phyloP scores from a whole-genome alignment of 2,329 filamentous ascomycete genomes.

The Scedosporium minutisporum region DNA sequence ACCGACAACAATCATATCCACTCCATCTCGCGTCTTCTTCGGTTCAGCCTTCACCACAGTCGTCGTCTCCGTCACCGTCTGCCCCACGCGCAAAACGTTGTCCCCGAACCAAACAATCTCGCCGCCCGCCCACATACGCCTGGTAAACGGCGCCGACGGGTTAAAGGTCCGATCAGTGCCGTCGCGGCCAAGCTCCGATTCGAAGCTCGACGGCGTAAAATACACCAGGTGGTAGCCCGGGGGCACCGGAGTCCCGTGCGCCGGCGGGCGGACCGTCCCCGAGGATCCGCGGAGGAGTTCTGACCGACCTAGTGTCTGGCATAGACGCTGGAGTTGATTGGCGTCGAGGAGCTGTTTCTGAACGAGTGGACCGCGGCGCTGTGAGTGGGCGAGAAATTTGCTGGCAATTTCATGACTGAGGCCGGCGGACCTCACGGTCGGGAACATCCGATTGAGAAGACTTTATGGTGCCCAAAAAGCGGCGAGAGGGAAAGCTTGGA shows the following conservation, averaged over 20 bases:
- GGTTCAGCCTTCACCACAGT: slow-evolving; percentile 40
- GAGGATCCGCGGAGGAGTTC: slow-evolving; percentile 26
- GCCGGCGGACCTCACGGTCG: not conserved
- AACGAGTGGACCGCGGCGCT: not conserved
- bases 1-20: slow-evolving; percentile 55
- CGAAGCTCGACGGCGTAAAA: slow-evolving; percentile 48
- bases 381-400: not conserved
- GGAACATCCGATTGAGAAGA: too few species aligned
- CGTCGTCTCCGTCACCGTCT: slow-evolving; percentile 47
- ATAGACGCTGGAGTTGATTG: slow-evolving; percentile 54
- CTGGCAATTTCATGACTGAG: not conserved
- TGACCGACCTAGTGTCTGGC: slow-evolving; percentile 44
- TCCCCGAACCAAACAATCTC: slow-evolving; percentile 37
- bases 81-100: slow-evolving; percentile 37
- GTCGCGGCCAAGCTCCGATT: slow-evolving; percentile 45
- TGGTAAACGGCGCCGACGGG: slow-evolving; percentile 47
- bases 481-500: too few species aligned
- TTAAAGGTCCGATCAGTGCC: slow-evolving; percentile 54
- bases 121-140: slow-evolving; percentile 61
- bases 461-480: too few species aligned
- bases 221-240: slow-evolving; percentile 54
- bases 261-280: slow-evolving; percentile 26
- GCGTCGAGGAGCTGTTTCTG: slow-evolving; percentile 42
- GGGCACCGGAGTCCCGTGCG: slow-evolving; percentile 39
- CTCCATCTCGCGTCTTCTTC: slow-evolving; percentile 44